phyloP scores from a whole-genome alignment of 805 yeast genomes.

The Nakazawaea ernobii region DNA sequence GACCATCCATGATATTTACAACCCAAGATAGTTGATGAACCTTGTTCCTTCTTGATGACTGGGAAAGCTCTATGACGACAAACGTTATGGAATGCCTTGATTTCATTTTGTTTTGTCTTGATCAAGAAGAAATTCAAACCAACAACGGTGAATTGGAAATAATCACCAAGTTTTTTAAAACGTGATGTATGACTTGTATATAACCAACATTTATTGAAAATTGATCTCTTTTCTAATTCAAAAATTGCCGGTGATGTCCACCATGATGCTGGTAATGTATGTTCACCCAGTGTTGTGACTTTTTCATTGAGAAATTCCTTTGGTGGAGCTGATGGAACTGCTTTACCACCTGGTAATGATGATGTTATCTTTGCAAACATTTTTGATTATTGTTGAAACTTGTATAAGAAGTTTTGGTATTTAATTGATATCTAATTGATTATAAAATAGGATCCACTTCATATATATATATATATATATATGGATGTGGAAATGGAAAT shows the following conservation, averaged over 20 bases:
- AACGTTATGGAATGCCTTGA: slow-evolving; percentile 58
- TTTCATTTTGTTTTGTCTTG: slow-evolving; percentile 43
- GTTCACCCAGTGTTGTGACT: slow-evolving; percentile 28
- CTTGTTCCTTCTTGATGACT: slow-evolving; percentile 51
- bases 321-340: slow-evolving; percentile 7
- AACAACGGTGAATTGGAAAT: slow-evolving; percentile 41
- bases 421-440: too few relatives aligned
- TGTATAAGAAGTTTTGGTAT: too few relatives aligned
- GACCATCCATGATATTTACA: slow-evolving; percentile 66
- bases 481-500: neutral
- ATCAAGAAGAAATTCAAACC: slow-evolving; percentile 54
- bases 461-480: neutral
- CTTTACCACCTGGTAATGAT: slow-evolving; percentile 5
- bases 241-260: slow-evolving; percentile 56
- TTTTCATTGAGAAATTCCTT: slow-evolving; percentile 8
- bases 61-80: slow-evolving; percentile 66
- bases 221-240: slow-evolving; percentile 53
- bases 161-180: slow-evolving; percentile 54
- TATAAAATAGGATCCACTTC: too few relatives aligned
- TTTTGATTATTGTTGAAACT: neutral
- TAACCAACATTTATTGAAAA: slow-evolving; percentile 53
- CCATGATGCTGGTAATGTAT: slow-evolving; percentile 63
- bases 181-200: slow-evolving; percentile 47
- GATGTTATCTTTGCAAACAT: slow-evolving; percentile 9
- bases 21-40: slow-evolving; percentile 52